Evolutionary conservation across 257 asterid species (phyloP).

Genomic region (Ajuga chamaepitys): DNA sequence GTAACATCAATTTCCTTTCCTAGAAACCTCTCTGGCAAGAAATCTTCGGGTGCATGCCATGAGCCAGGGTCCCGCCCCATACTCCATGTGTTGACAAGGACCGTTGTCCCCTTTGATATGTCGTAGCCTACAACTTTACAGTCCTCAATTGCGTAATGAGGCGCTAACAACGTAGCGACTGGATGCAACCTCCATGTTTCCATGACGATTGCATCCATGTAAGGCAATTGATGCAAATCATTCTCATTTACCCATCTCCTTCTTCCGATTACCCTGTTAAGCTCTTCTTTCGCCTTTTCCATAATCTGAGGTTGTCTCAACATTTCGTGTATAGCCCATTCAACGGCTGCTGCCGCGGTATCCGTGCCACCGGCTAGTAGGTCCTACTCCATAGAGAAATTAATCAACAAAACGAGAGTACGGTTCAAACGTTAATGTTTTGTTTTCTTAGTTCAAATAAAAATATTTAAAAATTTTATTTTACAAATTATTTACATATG

Average conservation of each 20-base stretch:
- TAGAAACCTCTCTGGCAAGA: conserved; percentile 22
- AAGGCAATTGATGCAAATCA: conserved; percentile 20
- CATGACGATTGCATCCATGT: conserved; percentile 25
- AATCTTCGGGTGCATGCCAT: conserved; percentile 18
- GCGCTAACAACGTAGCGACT: conserved; percentile 13
- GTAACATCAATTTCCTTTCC: conserved; percentile 8
- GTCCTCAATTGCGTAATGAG: conserved; percentile 18
- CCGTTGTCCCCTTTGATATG: conserved; percentile 16
- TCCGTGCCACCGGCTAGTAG: conserved; percentile 23
- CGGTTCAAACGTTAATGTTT: too few species aligned
- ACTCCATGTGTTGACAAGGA: conserved; percentile 19
- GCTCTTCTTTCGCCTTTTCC: conserved; percentile 18
- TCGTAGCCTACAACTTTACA: conserved; percentile 20
- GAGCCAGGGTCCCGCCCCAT: conserved; percentile 16
- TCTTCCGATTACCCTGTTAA: conserved; percentile 22
- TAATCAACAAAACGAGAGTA: too few species aligned
- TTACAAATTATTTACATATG: too few species aligned
- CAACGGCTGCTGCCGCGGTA: conserved; percentile 22
- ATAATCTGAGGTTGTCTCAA: conserved; percentile 15
- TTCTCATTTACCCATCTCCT: conserved; percentile 27
- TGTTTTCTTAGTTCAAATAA: too few species aligned
- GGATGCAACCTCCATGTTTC: conserved; percentile 26
- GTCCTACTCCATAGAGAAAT: too few species aligned
- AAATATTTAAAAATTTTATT: too few species aligned
- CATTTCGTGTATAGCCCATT: conserved; percentile 32